Conservation (phyloP, 345 rosid genomes). For the Eutrema yunnanense region DNA sequence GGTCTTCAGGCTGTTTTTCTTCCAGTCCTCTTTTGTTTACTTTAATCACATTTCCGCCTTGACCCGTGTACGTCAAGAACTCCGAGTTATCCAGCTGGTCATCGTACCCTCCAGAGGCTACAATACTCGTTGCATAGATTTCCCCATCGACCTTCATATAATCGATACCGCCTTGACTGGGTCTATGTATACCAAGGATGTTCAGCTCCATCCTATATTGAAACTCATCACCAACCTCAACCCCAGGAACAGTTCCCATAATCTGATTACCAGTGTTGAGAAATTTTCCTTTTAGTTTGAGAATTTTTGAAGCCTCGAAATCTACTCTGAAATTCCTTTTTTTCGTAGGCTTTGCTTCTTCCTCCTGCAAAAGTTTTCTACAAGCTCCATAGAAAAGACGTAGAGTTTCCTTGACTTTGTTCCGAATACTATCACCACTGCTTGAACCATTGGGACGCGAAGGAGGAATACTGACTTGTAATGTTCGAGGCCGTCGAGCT, state of each 20-base stretch:
- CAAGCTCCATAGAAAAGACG: conserved; percentile 65
- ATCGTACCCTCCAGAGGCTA: conserved; percentile 77
- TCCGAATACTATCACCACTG: conserved; percentile 33
- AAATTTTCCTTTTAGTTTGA: conserved; percentile 43
- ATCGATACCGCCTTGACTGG: conserved; percentile 75
- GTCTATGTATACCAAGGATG: conserved; percentile 72
- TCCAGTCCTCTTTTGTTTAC: conserved; percentile 27
- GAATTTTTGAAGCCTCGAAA: conserved; percentile 49
- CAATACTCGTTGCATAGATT: conserved; percentile 60
- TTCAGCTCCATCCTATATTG: conserved; percentile 73
- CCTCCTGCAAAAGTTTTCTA: conserved; percentile 67
- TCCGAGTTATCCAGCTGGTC: conserved; percentile 65
- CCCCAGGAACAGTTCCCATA: conserved; percentile 76
- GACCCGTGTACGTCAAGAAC: conserved; percentile 68
- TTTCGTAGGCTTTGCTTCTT: conserved; percentile 50
- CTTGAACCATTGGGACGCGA: conserved; percentile 22
- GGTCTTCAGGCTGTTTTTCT: conserved; percentile 56
- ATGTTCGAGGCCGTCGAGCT: conserved; percentile 11
- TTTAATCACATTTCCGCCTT: conserved; percentile 61
- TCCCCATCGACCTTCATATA: conserved; percentile 38
- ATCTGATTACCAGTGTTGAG: conserved; percentile 40
- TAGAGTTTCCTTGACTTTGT: conserved; percentile 67
- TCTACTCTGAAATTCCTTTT: conserved; percentile 45
- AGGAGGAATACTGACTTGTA: conserved; percentile 51
- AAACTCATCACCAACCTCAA: conserved; percentile 89